phyloP scores from a whole-genome alignment of 108 stramenopile species.

The Cyclotella baltica region DNA sequence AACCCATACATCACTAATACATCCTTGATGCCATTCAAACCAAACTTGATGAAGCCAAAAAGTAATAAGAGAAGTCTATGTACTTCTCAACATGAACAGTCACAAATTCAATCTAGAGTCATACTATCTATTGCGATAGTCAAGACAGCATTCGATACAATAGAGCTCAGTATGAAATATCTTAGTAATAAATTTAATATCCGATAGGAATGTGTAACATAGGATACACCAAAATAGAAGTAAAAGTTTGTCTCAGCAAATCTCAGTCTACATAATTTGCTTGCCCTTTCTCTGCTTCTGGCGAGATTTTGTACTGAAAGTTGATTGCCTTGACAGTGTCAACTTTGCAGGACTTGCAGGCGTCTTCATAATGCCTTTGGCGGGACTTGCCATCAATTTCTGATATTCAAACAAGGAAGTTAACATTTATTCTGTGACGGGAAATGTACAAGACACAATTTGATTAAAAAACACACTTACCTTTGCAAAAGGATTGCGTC shows the following conservation, averaged over 20 bases:
- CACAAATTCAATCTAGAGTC: not conserved
- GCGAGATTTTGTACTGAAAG: constrained; percentile 51
- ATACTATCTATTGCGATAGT: no score
- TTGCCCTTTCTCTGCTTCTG: constrained; percentile 45
- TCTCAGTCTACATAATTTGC: constrained; percentile 30
- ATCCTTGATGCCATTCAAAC: no score
- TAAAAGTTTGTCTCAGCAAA: not conserved
- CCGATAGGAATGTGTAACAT: not conserved
- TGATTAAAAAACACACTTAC: not conserved
- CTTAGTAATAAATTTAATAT: not conserved
- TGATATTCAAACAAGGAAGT: not conserved
- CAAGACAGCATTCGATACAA: no score
- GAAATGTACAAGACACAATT: not conserved
- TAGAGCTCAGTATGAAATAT: no score
- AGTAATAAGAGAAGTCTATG: not conserved
- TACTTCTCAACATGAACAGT: not conserved
- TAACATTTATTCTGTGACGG: not conserved
- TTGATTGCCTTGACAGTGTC: constrained; percentile 40
- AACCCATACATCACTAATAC: no score
- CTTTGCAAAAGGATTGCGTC: constrained; percentile 59
- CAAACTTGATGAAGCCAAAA: no score
- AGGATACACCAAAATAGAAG: no score
- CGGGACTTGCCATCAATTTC: constrained; percentile 51
- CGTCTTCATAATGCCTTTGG: constrained; percentile 46
- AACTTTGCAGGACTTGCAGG: constrained; percentile 37